phyloP scores from a whole-genome alignment of 2,329 filamentous ascomycete species.

The Sclerotinia glacialis region DNA sequence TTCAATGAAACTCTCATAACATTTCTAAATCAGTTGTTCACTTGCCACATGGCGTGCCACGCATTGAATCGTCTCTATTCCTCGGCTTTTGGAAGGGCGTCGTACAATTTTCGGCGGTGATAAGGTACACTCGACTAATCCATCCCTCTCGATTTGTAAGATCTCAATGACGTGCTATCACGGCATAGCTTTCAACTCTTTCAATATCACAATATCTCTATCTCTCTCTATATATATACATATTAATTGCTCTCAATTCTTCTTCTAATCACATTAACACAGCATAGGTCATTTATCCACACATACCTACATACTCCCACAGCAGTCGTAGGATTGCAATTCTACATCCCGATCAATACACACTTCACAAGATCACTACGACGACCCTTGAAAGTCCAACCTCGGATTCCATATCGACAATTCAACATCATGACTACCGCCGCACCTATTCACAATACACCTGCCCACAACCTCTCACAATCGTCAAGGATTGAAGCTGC shows the following conservation, averaged over 20 bases:
- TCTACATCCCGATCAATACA: neutral
- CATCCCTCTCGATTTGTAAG: constrained; percentile 21
- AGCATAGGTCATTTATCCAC: neutral
- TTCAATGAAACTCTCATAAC: neutral
- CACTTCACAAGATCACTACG: neutral
- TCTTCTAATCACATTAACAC: neutral
- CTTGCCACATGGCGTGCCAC: constrained; percentile 3
- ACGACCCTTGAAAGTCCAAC: constrained; percentile 11
- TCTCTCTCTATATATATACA: neutral
- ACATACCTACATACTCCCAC: neutral
- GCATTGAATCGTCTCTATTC: neutral
- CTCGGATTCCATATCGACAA: constrained; percentile 2
- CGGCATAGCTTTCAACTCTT: neutral
- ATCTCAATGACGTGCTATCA: constrained; percentile 17
- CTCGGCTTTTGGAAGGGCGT: neutral
- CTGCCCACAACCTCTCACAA: constrained; percentile 43
- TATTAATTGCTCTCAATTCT: neutral
- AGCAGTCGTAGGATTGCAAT: neutral
- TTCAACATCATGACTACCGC: constrained; percentile 43
- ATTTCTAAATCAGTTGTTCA: neutral
- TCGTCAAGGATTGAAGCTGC: constrained; percentile 34
- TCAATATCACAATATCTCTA: neutral
- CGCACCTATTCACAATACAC: constrained; percentile 40
- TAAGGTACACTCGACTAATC: neutral
- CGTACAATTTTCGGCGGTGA: neutral